Evolutionary conservation across 257 asterid genomes (phyloP), one percentile per base, ranked within the genome.

Genomic region (Leptodermis oblonga): DNA sequence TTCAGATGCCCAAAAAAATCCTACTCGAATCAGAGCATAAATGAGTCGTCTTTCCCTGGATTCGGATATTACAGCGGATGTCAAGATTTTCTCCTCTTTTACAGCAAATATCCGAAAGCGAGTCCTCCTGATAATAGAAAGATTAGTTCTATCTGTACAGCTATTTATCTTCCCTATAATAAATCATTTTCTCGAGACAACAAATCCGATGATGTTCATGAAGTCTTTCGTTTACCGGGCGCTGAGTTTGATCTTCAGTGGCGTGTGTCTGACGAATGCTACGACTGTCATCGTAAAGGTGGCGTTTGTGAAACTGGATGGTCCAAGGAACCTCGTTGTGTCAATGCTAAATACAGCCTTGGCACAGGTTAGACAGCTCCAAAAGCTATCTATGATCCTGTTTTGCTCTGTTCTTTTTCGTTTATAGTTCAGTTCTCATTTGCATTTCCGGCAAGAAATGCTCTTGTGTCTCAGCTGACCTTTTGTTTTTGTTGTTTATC

Each of bases 211-310:
- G n/a, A n/a, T n/a, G n/a, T n/a, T n/a, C n/a, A n/a, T n/a, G n/a
- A n/a, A n/a, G n/a, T n/a, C 33, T 25, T 65, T 6, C 0, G 34
- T 1, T 14, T 28, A 33, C 46, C 80, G 67, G 63, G 72, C 41
- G 8, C 58, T 14, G 68, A 58, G 3, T 79, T 72, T 69, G 45
- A 17, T 2, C 5, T 84, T 1, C 60, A 72, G 70, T 76, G 74
- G 77, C 52, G 49, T 56, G 36, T 72, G 0, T 49, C 70, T 1
- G n/a, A 49, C 3, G 39, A 0, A 0, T 81, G 84, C 66, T 4
- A 0, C 3, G 8, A 28, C 3, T 81, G 88, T 62, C 12, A 9
- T 68, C 13, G 0, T 20, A 39, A 65, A 46, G 78, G 75, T 43
- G 62, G 62, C 15, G 28, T 26, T 62, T 79, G 82, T 39, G 11